Conservation (phyloP, 176 grass and related monocot species). For the Stipa capillata region DNA sequence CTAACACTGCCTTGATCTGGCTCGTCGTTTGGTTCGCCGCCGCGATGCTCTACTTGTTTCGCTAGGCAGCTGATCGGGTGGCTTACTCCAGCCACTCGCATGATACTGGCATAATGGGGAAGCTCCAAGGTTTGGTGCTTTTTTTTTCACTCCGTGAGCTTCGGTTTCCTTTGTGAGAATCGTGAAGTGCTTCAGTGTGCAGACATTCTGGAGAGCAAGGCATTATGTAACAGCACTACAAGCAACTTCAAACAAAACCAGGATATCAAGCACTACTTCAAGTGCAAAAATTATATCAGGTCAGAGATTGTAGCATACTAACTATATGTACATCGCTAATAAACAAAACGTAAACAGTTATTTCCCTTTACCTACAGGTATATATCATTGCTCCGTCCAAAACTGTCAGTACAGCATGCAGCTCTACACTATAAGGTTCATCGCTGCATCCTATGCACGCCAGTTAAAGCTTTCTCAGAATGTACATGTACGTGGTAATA, state of each 20-base stretch:
- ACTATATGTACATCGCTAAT: not conserved
- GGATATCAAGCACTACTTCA: not conserved
- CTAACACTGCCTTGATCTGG: no score
- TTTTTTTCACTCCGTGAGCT: no score
- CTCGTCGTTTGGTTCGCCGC: no score
- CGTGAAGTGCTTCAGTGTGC: not conserved
- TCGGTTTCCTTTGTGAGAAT: no score
- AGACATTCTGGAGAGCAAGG: not conserved
- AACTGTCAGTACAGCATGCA: slow-evolving; percentile 15
- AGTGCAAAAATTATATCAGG: not conserved
- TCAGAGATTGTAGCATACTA: not conserved
- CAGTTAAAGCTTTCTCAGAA: slow-evolving; percentile 13
- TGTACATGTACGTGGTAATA: slow-evolving; percentile 27
- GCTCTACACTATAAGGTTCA: not conserved
- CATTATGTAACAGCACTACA: not conserved
- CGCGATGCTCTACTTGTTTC: no score
- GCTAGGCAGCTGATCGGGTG: no score
- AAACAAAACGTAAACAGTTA: not conserved
- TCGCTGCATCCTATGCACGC: not conserved
- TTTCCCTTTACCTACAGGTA: not conserved
- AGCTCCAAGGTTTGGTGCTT: no score
- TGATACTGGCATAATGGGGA: no score
- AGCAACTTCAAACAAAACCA: not conserved
- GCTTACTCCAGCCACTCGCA: no score
- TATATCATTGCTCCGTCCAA: not conserved